A percentile compares a stretch with the other conserved stretches of the same genome.
Conservation (phyloP, 1,139 yeast genomes). For the Nematodospora anomalae region DNA sequence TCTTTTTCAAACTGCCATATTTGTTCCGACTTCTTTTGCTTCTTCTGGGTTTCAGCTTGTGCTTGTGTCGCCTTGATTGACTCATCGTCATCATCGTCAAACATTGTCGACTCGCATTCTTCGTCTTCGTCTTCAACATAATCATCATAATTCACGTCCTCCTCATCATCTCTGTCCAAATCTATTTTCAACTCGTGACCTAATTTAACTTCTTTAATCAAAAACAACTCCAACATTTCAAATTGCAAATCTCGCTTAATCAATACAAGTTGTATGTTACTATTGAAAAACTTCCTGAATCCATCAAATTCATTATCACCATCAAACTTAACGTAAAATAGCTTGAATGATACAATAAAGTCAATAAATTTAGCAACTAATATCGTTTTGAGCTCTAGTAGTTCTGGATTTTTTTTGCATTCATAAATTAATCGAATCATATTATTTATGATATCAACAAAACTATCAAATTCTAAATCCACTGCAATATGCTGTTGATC, state of each 20-base stretch:
- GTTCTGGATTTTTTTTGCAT: conserved; percentile 5
- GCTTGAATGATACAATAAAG: conserved; percentile 31
- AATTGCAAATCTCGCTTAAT: conserved; percentile 27
- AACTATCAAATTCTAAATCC: conserved; percentile 13
- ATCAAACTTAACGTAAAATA: conserved; percentile 34
- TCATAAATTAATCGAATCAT: conserved; percentile 13
- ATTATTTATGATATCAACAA: conserved; percentile 14
- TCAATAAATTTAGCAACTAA: conserved; percentile 32
- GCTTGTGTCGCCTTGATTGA: conserved; percentile 1
- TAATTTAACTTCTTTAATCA: conserved; percentile 34
- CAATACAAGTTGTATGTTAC: conserved; percentile 16
- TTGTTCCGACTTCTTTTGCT: conserved; percentile 9
- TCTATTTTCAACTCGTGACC: conserved; percentile 29
- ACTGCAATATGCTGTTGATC: conserved; percentile 17
- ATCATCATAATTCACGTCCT: conserved; percentile 56
- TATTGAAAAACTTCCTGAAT: conserved; percentile 29
- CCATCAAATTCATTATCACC: conserved; percentile 26
- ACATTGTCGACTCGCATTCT: conserved; percentile 14
- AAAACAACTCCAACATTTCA: conserved; percentile 29
- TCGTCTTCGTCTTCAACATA: conserved; percentile 19
- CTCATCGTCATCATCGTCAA: conserved; percentile 20
- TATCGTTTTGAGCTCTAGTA: conserved; percentile 23
- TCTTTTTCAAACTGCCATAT: conserved; percentile 43
- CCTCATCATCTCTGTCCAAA: conserved; percentile 56
- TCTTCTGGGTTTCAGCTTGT: conserved; percentile 10